Evolutionary conservation across 2,329 filamentous ascomycete genomes (phyloP), one percentile per base, ranked within the genome.

Genomic region (Teratosphaeria gauchensis): DNA sequence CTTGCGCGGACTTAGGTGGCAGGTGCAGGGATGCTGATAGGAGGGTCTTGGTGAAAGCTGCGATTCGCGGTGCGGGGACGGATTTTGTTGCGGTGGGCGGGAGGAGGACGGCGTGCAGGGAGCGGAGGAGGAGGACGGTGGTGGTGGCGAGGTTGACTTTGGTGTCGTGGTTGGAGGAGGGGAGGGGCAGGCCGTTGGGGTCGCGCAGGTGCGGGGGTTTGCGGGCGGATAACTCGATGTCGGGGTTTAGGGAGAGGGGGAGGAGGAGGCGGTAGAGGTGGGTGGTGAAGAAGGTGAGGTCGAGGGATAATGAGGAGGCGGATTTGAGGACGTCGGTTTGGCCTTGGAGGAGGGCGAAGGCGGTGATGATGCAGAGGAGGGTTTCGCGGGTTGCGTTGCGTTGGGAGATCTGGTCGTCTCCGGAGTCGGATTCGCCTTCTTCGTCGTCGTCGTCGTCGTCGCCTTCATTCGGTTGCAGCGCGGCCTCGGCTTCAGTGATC

Each of bases 71-170:
- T 0, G 92, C 91, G 0, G 94, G 90, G 2, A 91, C 82, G 59
- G 87, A 81, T 69, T 88, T 82, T 67, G 90, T 79, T 73, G 88
- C 83, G 75, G 87, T 84, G 53, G 84, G 77, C 0, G 92, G 90
- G 0, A 95, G 80, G 21, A 99, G 84, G 33, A 92, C 84, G 1
- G 88, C 87, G 5, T 89, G 88, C 5, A 99, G 80, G 56, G 90
- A 94, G 63, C 92, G 88, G 61, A 97, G 82, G 56, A 99, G 84
- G 30, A 99, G 85, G 19, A 96, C 91, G 1, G 92, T 94, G 0
- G 92, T 96, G 0, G 94, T 99, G 69, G 95, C 89, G 58, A 96
- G 85, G 76, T 99, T 97, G 76, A 99, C 85, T 73, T 89, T 94
- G 71, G 84, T 66, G 53, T 68, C 66, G 33, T 63, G 57, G 1